phyloP scores from a whole-genome alignment of 202 grass and related monocot species.

The Carex arenaria region DNA sequence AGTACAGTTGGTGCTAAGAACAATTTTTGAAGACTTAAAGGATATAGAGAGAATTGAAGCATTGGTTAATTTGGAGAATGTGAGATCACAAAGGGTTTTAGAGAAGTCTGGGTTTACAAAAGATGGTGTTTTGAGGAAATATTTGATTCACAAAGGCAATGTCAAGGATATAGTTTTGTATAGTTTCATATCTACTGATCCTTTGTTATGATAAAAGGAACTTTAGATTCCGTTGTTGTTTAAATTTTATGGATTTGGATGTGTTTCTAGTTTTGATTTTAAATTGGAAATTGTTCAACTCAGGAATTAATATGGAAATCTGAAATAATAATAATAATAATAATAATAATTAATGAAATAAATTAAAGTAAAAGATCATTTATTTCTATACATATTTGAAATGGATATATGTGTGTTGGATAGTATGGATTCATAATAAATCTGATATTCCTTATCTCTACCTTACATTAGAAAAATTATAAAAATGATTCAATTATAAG shows the following conservation, averaged over 20 bases:
- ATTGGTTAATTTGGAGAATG: constrained; percentile 54
- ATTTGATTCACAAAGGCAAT: constrained; percentile 42
- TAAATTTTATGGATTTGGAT: neutral
- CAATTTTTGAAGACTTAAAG: constrained; percentile 38
- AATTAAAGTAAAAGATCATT: too few species aligned
- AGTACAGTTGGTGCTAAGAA: constrained; percentile 26
- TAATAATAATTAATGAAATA: too few species aligned
- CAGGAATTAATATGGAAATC: too few species aligned
- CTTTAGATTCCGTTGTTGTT: neutral
- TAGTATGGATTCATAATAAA: too few species aligned
- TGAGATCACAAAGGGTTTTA: constrained; percentile 69
- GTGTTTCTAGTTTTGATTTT: neutral
- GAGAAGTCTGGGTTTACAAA: constrained; percentile 70
- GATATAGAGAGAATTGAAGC: constrained; percentile 64
- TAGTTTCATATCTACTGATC: constrained; percentile 35
- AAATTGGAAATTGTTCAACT: neutral
- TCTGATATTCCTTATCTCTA: too few species aligned
- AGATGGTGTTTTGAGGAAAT: constrained; percentile 61
- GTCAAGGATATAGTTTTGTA: constrained; percentile 52
- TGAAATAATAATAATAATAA: too few species aligned
- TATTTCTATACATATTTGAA: too few species aligned
- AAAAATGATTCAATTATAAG: too few species aligned
- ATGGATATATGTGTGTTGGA: too few species aligned
- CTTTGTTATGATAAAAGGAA: neutral
- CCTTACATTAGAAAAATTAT: too few species aligned